Evolutionary conservation across 2,329 filamentous ascomycete genomes (phyloP).

Genomic region (Rutstroemia sp.): DNA sequence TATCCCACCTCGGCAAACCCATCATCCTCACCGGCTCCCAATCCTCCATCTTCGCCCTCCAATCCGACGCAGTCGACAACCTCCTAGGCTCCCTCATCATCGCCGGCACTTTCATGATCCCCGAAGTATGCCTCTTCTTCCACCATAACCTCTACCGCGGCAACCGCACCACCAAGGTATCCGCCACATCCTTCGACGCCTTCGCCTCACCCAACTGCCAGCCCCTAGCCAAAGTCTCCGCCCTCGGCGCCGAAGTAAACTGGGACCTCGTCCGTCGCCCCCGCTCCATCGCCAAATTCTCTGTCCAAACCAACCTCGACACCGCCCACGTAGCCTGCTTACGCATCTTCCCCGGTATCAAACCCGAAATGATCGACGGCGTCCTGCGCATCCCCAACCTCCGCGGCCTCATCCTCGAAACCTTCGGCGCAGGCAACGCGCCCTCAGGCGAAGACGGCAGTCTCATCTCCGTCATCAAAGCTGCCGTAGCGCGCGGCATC

Average conservation of each 20-base stretch:
- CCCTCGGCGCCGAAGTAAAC: slow-evolving; percentile 53
- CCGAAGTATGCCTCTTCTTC: slow-evolving; percentile 69
- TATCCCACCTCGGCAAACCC: slow-evolving; percentile 63
- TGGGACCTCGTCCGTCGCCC: slow-evolving; percentile 57
- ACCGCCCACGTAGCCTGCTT: slow-evolving; percentile 65
- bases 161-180: slow-evolving; percentile 62
- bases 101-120: slow-evolving; percentile 67
- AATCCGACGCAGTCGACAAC: slow-evolving; percentile 66
- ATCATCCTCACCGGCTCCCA: slow-evolving; percentile 59
- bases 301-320: slow-evolving; percentile 51
- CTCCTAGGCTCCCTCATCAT: slow-evolving; percentile 63
- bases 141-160: slow-evolving; percentile 64
- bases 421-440: slow-evolving; percentile 66
- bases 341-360: slow-evolving; percentile 65
- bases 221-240: slow-evolving; percentile 53
- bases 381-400: slow-evolving; percentile 55
- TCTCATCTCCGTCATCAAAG: slow-evolving; percentile 56
- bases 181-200: slow-evolving; percentile 60
- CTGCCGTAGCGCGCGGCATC: slow-evolving; percentile 57
- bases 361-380: slow-evolving; percentile 61
- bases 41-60: slow-evolving; percentile 62
- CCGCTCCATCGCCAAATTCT: slow-evolving; percentile 49
- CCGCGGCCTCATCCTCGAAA: slow-evolving; percentile 62
- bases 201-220: slow-evolving; percentile 61
- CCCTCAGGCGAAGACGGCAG: slow-evolving; percentile 51